These are phyloP conservation scores for Lepidium africanum DNA, from an alignment of 345 rosid genomes.

Conservation along the genomic window DNA sequence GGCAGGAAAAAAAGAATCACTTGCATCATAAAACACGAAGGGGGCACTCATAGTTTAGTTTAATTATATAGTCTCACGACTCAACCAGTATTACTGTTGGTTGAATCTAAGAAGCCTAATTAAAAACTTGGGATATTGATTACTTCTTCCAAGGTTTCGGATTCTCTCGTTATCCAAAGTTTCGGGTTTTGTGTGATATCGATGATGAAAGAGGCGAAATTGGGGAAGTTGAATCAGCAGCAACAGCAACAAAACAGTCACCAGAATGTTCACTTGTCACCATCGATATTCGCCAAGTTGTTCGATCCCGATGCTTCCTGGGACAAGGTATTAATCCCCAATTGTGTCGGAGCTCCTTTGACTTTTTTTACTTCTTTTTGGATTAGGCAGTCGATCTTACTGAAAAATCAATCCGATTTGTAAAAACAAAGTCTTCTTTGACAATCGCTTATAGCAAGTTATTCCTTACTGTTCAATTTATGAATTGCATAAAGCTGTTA, in stretches of 20 bases:
- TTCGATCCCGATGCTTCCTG: conserved; percentile 89
- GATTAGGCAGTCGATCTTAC: background rate
- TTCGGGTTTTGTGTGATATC: background rate
- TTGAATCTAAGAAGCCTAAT: conserved; percentile 2
- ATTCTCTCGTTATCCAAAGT: conserved; percentile 2
- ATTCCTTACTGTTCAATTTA: background rate
- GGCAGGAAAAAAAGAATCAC: background rate
- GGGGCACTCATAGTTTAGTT: background rate
- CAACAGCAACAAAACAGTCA: conserved; percentile 30
- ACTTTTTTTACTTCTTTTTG: background rate
- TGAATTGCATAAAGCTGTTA: background rate
- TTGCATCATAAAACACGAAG: conserved; percentile 12
- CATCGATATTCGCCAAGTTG: conserved; percentile 58
- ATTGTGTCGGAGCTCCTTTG: conserved; percentile 1
- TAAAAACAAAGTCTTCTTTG: too few relatives aligned
- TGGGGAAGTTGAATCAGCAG: conserved; percentile 35
- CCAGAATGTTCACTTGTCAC: conserved; percentile 61
- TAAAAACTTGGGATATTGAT: background rate
- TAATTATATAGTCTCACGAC: conserved; percentile 9
- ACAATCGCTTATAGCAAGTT: background rate
- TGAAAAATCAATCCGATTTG: background rate
- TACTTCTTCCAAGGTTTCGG: background rate
- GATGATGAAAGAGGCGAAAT: conserved; percentile 54
- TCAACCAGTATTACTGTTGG: background rate
- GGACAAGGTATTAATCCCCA: conserved; percentile 57